Base-by-base conservation (phyloP, 2,329 filamentous ascomycete species). In the Neonectria coccinea region DNA sequence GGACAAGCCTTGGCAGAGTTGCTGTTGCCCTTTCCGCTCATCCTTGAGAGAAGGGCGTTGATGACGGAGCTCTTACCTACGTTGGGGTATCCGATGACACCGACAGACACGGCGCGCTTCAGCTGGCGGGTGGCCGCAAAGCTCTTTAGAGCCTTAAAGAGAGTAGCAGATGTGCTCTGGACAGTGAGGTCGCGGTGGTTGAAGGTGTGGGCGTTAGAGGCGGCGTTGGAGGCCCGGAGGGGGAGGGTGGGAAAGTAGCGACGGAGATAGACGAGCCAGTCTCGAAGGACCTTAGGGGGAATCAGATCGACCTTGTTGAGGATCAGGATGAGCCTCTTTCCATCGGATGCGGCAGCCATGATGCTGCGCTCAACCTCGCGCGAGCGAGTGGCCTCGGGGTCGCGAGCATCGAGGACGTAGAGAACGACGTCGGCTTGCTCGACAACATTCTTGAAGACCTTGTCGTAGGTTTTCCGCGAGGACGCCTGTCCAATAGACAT, bases 41-140 rank as follows among this genome's bases (percentile, higher is more conserved):
- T 84, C 41, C 93, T 88, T 41, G 92, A 89, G 20, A 93, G 91
- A 60, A 97, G 89, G 16, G 94, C 92, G 79, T 97, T 97, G 85
- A 97, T 97, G 74, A 97, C 93, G 55, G 94, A 97, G 29, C 93
- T 97, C 84, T 97, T 97, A 77, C 94, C 94, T 64, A 97, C 94
- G 78, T 97, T 97, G 73, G 94, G 94, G 79, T 97, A 97, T 29
- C 94, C 94, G 72, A 97, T 97, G 67, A 97, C 92, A 69, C 94
- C 94, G 65, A 97, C 94, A 20, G 92, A 94, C 73, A 97, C 89
- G 57, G 94, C 91, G 60, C 94, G 91, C 85, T 97, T 97, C 70
- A 97, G 84, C 77, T 97, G 91, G 73, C 92, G 92, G 65, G 87
- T 88, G 62, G 92, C 91, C 10, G 94, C 92, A 76, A 92, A 97